Percentiles rank a stretch among this genome's conserved stretches.
These are phyloP conservation scores for Phoma sp. DNA, from an alignment of 2,329 filamentous ascomycete genomes.

Conservation along the genomic window DNA sequence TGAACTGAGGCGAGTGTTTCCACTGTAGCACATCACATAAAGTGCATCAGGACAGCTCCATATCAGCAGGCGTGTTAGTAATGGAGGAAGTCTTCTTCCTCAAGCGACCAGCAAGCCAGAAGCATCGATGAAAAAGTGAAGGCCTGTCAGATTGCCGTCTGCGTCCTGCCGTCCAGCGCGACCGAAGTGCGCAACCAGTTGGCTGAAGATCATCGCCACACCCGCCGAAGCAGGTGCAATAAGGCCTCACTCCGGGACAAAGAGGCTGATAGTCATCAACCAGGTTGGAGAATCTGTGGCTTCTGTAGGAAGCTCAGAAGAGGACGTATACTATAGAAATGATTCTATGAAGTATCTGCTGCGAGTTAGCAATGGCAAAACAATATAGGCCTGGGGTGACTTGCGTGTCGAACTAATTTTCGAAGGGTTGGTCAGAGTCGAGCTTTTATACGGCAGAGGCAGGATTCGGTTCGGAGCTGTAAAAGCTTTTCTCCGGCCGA, in stretches of 20 bases:
- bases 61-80: background rate
- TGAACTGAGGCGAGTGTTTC: background rate
- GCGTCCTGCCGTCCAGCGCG: conserved; percentile 78
- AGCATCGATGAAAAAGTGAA: conserved; percentile 43
- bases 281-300: conserved; percentile 89
- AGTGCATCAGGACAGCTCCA: background rate
- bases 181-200: conserved; percentile 75
- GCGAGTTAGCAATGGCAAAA: background rate
- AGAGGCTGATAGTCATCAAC: conserved; percentile 89
- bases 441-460: too few species aligned
- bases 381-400: background rate
- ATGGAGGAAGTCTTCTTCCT: conserved; percentile 34
- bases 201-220: conserved; percentile 96
- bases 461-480: background rate
- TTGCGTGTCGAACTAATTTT: conserved; percentile 14
- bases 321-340: conserved; percentile 96
- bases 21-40: background rate
- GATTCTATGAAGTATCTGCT: conserved; percentile 37
- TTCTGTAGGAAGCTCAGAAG: conserved; percentile 90
- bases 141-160: conserved; percentile 85
- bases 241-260: conserved; percentile 84
- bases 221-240: conserved; percentile 75
- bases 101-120: conserved; percentile 42
- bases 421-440: too few species aligned
- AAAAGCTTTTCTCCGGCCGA: background rate